Percentiles rank a stretch among this genome's conserved stretches.
These are phyloP conservation scores for Coccomyxa subellipsoidea DNA, from an alignment of 163 green algal species.

Conservation along the genomic window DNA sequence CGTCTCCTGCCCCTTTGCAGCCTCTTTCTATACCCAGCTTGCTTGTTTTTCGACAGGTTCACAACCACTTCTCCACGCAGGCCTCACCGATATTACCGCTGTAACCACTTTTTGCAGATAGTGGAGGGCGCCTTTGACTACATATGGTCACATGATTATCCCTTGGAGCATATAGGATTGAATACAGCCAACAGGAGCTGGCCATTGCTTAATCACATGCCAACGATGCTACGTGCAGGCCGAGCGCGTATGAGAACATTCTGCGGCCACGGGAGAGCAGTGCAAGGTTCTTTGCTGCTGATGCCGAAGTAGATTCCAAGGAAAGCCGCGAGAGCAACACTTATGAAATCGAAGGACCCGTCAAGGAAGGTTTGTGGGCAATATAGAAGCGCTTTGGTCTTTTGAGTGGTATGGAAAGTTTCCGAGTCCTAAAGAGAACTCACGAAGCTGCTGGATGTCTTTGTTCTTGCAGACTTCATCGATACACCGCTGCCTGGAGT, in stretches of 20 bases:
- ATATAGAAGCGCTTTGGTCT: too few species aligned
- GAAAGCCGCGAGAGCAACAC: background rate
- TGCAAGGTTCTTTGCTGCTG: background rate
- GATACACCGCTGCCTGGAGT: background rate
- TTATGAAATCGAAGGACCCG: background rate
- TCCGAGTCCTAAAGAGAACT: background rate
- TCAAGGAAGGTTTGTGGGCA: background rate
- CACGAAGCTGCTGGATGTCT: background rate
- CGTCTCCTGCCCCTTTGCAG: too few species aligned
- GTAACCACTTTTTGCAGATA: too few species aligned
- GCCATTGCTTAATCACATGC: background rate
- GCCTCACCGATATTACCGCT: background rate
- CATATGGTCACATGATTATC: too few species aligned
- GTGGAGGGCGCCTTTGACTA: too few species aligned
- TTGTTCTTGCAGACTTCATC: background rate
- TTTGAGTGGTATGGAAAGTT: background rate
- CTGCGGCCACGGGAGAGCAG: background rate
- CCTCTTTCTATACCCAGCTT: background rate
- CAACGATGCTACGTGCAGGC: background rate
- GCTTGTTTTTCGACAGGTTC: background rate
- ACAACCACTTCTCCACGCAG: background rate
- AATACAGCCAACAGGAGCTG: too few species aligned
- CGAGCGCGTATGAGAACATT: background rate
- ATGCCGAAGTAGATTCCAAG: background rate
- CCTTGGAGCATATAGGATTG: too few species aligned